Evolutionary conservation across 2,329 filamentous ascomycete genomes (phyloP).

Genomic region (Aspergillus sclerotialis): DNA sequence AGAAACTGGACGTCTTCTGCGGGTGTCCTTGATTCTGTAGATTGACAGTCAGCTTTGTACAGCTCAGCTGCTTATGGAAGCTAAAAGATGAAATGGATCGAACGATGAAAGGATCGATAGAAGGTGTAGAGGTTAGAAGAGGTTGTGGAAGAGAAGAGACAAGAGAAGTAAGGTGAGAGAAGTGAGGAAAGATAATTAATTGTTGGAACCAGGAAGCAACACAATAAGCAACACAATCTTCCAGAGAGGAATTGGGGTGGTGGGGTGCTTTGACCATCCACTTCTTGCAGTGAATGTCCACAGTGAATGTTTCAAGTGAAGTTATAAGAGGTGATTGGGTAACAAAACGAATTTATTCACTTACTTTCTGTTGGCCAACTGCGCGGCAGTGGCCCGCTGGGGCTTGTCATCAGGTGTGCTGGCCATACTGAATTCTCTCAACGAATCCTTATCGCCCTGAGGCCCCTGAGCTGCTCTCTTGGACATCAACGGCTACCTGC

Average conservation of each 20-base stretch:
- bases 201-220: too few species aligned
- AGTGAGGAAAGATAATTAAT: constrained; percentile 2
- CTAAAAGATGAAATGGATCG: too few species aligned
- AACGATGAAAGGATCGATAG: too few species aligned
- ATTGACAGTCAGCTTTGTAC: too few species aligned
- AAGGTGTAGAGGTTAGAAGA: too few species aligned
- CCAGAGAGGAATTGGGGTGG: too few species aligned
- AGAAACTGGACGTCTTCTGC: constrained; percentile 18
- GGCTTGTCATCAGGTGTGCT: constrained; percentile 39
- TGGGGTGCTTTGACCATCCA: too few species aligned
- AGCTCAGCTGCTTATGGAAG: too few species aligned
- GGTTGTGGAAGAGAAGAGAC: constrained; percentile 1
- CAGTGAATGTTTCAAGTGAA: too few species aligned
- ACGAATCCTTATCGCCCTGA: constrained; percentile 28
- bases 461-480: constrained; percentile 32
- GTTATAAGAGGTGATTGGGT: too few species aligned
- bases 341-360: constrained; percentile 26
- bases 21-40: constrained; percentile 18
- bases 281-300: constrained; percentile 9
- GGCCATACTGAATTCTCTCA: constrained; percentile 29
- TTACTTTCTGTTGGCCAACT: constrained; percentile 50
- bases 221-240: too few species aligned
- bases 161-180: constrained; percentile 5
- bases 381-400: constrained; percentile 47
- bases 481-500: constrained; percentile 23